Base-by-base conservation (phyloP, 768 basidiomycete genomes). In the Lepiota venenata region DNA sequence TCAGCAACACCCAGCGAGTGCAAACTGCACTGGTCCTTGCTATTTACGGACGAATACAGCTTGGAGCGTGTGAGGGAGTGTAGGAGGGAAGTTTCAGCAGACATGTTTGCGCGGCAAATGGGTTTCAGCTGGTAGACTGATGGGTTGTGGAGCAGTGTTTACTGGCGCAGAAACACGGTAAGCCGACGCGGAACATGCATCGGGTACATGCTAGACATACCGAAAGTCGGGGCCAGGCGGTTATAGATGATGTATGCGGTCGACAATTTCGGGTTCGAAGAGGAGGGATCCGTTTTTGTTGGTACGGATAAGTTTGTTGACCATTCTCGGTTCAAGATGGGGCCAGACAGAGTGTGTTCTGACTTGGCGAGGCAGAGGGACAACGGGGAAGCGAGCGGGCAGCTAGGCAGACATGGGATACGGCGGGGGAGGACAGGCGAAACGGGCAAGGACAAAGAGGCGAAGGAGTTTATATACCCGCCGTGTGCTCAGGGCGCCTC, bases 1-100 rank as follows among this genome's bases (percentile, higher is more conserved):
- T 91, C 66, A 92, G 79, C 55, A 93, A 77, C 49, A 93, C 90
- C 88, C 87, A 91, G 66, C 89, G 88, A 65, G n/a, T 89, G 88
- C 73, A 92, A 80, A 72, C 83, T 88, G 75, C 79, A 78, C 59
- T 71, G 81, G 73, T 88, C 86, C 72, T 80, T 84, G 66, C 73
- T 70, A 52, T 77, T 77, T 62, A 80, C 66, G 64, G 82, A 85
- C 59, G 78, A 68, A 60, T 84, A 82, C 73, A 92, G 77, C 77
- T 92, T 91, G 72, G 75, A 78, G 64, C 83, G 86, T 69, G 88
- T 84, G 70, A 88, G 73, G 58, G 77, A 69, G 60, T 78, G 83
- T 53, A 91, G 72, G 64, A 74, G 77, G 54, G 74, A 61, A 61
- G 72, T 65, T 65, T 76, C 74, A 66, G 76, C 69, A 50, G 78